Evolutionary conservation across 345 rosid genomes (phyloP).

Genomic region (Euphorbia lathyris): DNA sequence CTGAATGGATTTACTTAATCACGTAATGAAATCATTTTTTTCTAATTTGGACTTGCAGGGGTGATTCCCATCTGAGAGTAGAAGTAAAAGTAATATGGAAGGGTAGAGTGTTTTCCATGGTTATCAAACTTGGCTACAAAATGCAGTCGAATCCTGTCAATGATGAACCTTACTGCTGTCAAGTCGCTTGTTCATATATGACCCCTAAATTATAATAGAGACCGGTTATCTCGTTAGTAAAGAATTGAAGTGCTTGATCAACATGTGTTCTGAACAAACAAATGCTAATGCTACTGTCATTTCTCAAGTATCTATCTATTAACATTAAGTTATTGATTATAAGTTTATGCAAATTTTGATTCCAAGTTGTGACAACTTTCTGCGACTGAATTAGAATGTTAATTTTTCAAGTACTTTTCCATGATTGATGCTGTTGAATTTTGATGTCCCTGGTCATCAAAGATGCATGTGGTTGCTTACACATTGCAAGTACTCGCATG

Average conservation of each 20-base stretch:
- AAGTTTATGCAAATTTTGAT: background rate
- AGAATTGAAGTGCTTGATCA: background rate
- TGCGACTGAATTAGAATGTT: background rate
- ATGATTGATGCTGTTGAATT: too few relatives aligned
- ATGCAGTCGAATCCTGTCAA: background rate
- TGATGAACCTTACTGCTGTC: background rate
- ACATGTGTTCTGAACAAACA: background rate
- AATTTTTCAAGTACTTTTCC: too few relatives aligned
- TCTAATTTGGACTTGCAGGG: background rate
- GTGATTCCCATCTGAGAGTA: background rate
- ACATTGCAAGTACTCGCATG: background rate
- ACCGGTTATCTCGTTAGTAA: background rate
- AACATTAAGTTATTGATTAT: background rate
- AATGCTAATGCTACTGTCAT: background rate
- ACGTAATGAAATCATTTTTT: too few relatives aligned
- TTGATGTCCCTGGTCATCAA: background rate
- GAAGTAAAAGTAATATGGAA: background rate
- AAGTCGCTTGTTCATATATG: background rate
- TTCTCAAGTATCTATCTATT: background rate
- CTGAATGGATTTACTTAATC: background rate
- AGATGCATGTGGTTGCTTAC: background rate
- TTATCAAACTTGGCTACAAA: background rate
- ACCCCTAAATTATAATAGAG: background rate
- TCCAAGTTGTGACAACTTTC: constrained; percentile 1
- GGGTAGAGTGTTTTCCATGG: background rate